Evolutionary conservation across 1,284 basidiomycete genomes (phyloP), one percentile per base, ranked within the genome.

Genomic region (Sanghuangporus baumii): DNA sequence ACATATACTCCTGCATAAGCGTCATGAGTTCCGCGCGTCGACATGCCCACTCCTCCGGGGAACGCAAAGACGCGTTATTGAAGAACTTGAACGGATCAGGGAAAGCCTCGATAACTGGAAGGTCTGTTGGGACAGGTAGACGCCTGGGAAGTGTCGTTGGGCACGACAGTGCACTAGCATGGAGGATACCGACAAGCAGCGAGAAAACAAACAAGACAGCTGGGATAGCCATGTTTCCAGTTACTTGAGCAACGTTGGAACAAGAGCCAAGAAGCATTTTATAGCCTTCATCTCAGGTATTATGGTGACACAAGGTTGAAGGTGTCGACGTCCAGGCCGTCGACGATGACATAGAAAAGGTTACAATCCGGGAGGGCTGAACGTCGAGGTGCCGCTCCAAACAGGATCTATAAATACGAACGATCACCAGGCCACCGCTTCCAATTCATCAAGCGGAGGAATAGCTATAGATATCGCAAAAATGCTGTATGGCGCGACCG

Each of bases 1-100:
- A 69, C 56, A 66, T 60, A 36, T 68, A 68, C 58, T 68, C 67
- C 41, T 69, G 68, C 2, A 68, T 59, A 34, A 69, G 57, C n/a
- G 61, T 66, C 40, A 58, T 60, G 55, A 69, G 57, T 57, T 69
- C 65, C 16, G 59, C 57, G 43, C 61, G 54, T 6, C 68, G 61
- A 46, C 68, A 69, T 16, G 51, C 55, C 68, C 68, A 69, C 38
- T 69, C 67, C 9, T 48, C 66, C 14, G 57, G 60, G 23, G 68
- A 68, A 20, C 20, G 37, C 7, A 64, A 11, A 14, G 62, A 37
- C n/a, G 23, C 46, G 34, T 64, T 60, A 36, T 64, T 60, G 20
- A 64, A 64, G 54, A 64, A 64, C 31, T 16, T 59, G 51, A 60
- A 64, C 11, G 62, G 62, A 46, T 64, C 55, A 6, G 62, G 62